Percentiles rank a stretch among this genome's conserved stretches.
Conservation (phyloP, 495 filamentous ascomycete genomes). For the Xylaria acuta region DNA sequence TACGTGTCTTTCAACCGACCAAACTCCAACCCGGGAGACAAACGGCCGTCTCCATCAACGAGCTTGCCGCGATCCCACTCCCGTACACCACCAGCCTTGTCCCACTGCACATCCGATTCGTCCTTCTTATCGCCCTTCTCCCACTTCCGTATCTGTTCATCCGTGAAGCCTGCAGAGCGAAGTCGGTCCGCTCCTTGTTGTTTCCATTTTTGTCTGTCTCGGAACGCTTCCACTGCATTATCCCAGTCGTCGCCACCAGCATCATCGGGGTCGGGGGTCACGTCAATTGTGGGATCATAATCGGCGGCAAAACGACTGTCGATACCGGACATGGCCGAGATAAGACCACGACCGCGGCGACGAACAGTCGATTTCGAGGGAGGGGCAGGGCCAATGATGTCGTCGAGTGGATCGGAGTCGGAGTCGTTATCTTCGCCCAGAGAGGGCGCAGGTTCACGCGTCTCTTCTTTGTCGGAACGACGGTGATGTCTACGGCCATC, state of each 20-base stretch:
- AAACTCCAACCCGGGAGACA: constrained; percentile 32
- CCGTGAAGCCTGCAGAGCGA: constrained; percentile 78
- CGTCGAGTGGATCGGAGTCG: constrained; percentile 80
- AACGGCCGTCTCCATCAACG: constrained; percentile 48
- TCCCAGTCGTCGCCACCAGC: constrained; percentile 76
- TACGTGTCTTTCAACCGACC: constrained; percentile 42
- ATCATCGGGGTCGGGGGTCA: constrained; percentile 60
- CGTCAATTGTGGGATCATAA: constrained; percentile 80
- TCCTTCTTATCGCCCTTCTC: constrained; percentile 70
- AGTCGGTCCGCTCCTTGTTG: constrained; percentile 78
- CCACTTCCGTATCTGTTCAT: constrained; percentile 78
- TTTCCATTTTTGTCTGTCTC: constrained; percentile 85
- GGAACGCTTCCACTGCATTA: constrained; percentile 76
- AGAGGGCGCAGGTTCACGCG: constrained; percentile 18
- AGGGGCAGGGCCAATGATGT: constrained; percentile 81
- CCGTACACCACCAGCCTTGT: constrained; percentile 75
- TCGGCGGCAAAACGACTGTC: constrained; percentile 77
- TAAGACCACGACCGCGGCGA: constrained; percentile 78
- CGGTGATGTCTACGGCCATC: constrained; percentile 26
- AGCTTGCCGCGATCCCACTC: constrained; percentile 94
- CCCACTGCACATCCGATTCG: constrained; percentile 79
- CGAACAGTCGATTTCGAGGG: constrained; percentile 58
- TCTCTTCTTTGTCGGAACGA: constrained; percentile 21
- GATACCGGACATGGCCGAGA: constrained; percentile 66
- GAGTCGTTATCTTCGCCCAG: constrained; percentile 34